Evolutionary conservation across 1,284 basidiomycete genomes (phyloP), one percentile per base, ranked within the genome.

Genomic region (Inonotus hispidus): DNA sequence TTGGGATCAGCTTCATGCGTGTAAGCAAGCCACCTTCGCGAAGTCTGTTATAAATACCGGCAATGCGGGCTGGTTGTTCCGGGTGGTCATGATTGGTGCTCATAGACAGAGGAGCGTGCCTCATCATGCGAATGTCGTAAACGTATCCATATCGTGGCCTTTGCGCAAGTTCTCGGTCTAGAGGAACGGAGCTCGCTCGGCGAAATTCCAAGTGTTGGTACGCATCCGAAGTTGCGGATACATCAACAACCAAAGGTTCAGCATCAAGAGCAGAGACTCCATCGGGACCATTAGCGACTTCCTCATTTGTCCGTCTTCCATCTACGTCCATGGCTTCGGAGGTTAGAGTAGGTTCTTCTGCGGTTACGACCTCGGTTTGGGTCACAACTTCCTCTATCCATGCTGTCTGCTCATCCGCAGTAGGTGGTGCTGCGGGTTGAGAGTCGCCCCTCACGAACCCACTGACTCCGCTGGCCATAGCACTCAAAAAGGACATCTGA

Each of bases 51-150:
- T 84, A 92, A 67, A 98, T 95, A 54, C 80, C 76, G n/a, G 81
- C 79, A 66, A 98, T 97, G 27, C 96, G 87, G 66, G 85, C 84
- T 0, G 96, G 96, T 63, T 88, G 83, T 72, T 99, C 96, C 3
- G 95, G 93, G 71, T 98, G 95, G 2, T 79, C 79, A 19, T 70
- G 25, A n/a, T 52, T 29, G 11, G 65, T 6, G 73, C 71, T 38
- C 78, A 73, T 8, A 27, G 45, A 21, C 8, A 58, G 16, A 38
- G 80, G 76, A 63, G 82, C 83, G 72, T 98, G 96, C 27, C 87
- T 75, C 75, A 92, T 90, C 96, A 99, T 98, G 65, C 90, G 83
- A 1, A 80, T 71, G 50, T 92, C 90, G 70, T 92, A 98, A 59
- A 98, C 88, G 76, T 92, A 95, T 50, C 95, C 95, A 59, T 89